Base-by-base conservation (phyloP, 371 early-diverging fungal species). In the Entomophthora muscae region DNA sequence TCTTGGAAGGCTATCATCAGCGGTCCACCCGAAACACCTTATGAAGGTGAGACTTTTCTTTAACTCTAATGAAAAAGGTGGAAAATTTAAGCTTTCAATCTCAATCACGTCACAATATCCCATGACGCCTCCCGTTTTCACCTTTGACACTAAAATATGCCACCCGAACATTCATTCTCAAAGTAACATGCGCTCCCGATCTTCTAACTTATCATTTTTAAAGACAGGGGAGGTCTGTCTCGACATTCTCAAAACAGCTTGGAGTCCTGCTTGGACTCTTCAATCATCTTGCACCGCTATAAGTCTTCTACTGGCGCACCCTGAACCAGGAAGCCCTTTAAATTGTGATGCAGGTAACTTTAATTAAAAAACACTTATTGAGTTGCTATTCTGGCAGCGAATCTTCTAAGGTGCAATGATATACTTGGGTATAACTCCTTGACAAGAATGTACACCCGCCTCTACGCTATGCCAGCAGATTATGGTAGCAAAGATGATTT, bases 321-420 rank as follows among this genome's bases (percentile, higher is more conserved):
- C 90, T 22, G 89, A 87, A 66, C 89, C 90, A 32, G 78, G 78
- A 68, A 88, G 88, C 62, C 97, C 97, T 5, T 75, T 96, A 27
- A 96, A 96, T 70, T 90, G 91, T 70, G 95, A 96, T 71, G 94
- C 92, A 59, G 76, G 76, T 75, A 67, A 33, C 54, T 33, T 22
- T 13, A 0, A 0, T 26, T 53, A 2, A 24, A 32, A n/a, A 0
- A 26, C 51, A 52, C 12, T 54, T 33, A 56, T 5, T 29, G 57
- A 0, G 31, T 52, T 52, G 55, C 17, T 58, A 52, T 29, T 21
- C 31, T 53, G 61, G 54, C 68, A 63, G 95, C 93, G 5, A 93
- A 93, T 67, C 75, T 95, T 24, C 68, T 94, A 65, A 76, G 93
- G 60, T 88, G 89, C 64, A 85, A 88, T 29, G 95, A 95, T 68